A percentile compares a stretch with the other conserved stretches of the same genome.
These are phyloP conservation scores for Coemansia sp. DNA, from an alignment of 192 early-diverging fungal species.

Conservation along the genomic window DNA sequence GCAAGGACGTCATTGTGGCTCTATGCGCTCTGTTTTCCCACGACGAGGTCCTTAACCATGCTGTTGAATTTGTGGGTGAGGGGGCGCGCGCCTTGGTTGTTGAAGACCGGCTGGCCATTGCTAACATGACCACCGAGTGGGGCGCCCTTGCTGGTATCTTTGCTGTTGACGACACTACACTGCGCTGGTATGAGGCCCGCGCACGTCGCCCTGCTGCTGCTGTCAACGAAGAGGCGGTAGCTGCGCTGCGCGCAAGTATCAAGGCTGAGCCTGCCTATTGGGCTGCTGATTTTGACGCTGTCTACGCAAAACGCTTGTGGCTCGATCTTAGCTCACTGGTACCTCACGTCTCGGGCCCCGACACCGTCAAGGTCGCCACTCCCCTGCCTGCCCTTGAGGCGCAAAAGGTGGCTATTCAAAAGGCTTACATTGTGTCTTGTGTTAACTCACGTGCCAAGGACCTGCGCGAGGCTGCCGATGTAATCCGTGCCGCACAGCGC, in stretches of 20 bases:
- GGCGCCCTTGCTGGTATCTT: conserved; percentile 97
- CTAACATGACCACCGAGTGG: conserved; percentile 99
- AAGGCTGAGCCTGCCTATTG: conserved; percentile 32
- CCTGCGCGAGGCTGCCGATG: conserved; percentile 81
- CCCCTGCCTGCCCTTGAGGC: conserved; percentile 73
- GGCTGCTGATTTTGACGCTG: conserved; percentile 60
- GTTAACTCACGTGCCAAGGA: conserved; percentile 92
- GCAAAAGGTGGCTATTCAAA: conserved; percentile 79
- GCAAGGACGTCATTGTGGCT: conserved; percentile 96
- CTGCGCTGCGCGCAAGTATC: conserved; percentile 50
- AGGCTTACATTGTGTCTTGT: conserved; percentile 96
- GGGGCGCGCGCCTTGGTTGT: conserved; percentile 65
- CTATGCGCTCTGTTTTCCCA: conserved; percentile 89
- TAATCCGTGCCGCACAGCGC: conserved; percentile 57
- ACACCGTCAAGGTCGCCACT: conserved; percentile 91
- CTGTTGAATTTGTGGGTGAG: conserved; percentile 90
- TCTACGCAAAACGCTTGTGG: conserved; percentile 81
- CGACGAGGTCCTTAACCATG: conserved; percentile 95
- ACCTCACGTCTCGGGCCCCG: conserved; percentile 91
- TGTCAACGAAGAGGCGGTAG: conserved; percentile 40
- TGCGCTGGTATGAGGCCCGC: conserved; percentile 70
- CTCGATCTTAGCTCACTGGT: conserved; percentile 85
- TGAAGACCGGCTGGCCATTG: conserved; percentile 91
- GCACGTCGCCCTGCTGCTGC: conserved; percentile 44
- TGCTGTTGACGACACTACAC: conserved; percentile 80